A percentile compares a stretch with the other conserved stretches of the same genome.
These are phyloP conservation scores for Posidonia oceanica DNA, from an alignment of 116 monocot species.

Conservation along the genomic window DNA sequence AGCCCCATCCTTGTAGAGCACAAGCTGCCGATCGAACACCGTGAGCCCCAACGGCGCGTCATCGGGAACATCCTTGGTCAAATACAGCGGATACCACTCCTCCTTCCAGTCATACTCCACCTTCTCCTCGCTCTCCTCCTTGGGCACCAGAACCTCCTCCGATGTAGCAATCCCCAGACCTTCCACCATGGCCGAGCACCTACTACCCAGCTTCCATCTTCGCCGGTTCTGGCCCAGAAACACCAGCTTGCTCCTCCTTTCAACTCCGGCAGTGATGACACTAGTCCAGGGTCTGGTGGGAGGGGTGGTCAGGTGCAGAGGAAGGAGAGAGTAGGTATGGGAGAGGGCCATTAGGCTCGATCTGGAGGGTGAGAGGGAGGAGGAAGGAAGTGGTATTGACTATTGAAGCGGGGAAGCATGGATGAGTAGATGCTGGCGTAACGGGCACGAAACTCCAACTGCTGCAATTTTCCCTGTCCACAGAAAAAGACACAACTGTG, in stretches of 20 bases:
- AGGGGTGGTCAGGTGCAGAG: neutral
- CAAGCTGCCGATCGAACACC: constrained; percentile 60
- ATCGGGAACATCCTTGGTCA: constrained; percentile 46
- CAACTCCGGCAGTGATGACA: neutral
- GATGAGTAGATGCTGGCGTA: no score
- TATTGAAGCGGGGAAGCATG: no score
- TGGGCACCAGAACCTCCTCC: constrained; percentile 2
- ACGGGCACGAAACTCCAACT: no score
- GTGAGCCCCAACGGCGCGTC: constrained; percentile 60
- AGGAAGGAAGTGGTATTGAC: no score
- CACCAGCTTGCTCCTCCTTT: neutral
- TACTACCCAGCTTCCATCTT: neutral
- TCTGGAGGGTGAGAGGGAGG: no score
- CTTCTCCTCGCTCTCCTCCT: constrained; percentile 6
- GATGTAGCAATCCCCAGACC: neutral
- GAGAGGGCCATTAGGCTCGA: neutral
- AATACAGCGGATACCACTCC: constrained; percentile 87
- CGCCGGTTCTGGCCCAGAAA: neutral
- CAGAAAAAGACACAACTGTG: no score
- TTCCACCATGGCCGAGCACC: neutral
- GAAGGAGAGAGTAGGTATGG: neutral
- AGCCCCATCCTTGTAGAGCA: constrained; percentile 38
- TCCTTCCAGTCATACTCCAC: constrained; percentile 54
- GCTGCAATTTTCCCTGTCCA: no score
- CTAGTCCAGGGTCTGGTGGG: neutral